Evolutionary conservation across 345 rosid species (phyloP), one percentile per base, ranked within the genome.

Genomic region (Eucalyptus rudis): DNA sequence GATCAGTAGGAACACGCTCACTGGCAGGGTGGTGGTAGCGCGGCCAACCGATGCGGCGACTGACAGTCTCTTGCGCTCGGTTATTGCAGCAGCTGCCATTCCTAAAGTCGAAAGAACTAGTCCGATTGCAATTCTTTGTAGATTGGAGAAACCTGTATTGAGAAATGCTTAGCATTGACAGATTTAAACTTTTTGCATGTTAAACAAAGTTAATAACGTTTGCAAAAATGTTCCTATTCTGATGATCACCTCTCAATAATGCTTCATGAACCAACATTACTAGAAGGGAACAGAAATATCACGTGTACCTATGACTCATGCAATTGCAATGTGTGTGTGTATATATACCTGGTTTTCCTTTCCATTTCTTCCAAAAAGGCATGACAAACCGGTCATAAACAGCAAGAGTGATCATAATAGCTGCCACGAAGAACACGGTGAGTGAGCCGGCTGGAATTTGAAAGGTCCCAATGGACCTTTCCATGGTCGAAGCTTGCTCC

Each of bases 401-500:
- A 2, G 92, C 96, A 13, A 92, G 89, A 22, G 95, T 90, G 86
- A 95, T 86, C 89, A 95, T 86, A 49, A 94, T 93, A 7, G 96
- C 94, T 3, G 66, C 92, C 13, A 93, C 96, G 54, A 93, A 93
- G 91, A 95, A 95, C 44, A 94, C 95, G 5, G 96, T 92, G 49
- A 95, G 94, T 13, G 95, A 94, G 17, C 95, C 97, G 5, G 96
- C 96, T 10, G 96, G 97, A 87, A 94, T 94, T 91, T 92, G 92
- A 89, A 95, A 95, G 79, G 90, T 62, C 56, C 95, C 94, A 8
- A 94, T 50, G 43, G 92, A 89, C 92, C 96, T 89, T 84, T 93
- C 93, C 96, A 95, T 93, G 76, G 96, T 94, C 58, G 94, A 90
- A 24, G 97, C 97, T 91, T 94, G 96, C 91, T 93, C 96, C 45